Conservation (phyloP, 2,329 filamentous ascomycete genomes). For the Verticillium albo-atrum region DNA sequence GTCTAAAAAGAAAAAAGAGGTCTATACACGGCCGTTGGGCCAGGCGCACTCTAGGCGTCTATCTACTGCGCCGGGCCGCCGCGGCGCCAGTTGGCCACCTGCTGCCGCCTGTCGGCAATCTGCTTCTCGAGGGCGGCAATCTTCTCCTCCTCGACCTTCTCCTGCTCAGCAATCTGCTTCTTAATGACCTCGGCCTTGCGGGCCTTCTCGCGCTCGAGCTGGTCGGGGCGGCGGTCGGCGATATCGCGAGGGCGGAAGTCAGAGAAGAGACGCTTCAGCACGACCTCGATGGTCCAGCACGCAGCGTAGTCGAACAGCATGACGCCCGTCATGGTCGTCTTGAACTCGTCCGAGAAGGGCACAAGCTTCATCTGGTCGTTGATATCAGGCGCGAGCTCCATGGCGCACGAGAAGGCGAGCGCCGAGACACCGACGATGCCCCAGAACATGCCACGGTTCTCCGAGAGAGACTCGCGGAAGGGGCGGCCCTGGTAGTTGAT, state of each 20-base stretch:
- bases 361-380: slow-evolving; percentile 92
- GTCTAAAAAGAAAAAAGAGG: background rate
- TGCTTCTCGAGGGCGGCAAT: slow-evolving; percentile 57
- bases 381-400: slow-evolving; percentile 91
- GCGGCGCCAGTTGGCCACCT: slow-evolving; percentile 42
- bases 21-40: background rate
- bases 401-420: slow-evolving; percentile 90
- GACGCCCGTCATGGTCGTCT: slow-evolving; percentile 72
- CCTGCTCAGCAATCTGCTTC: slow-evolving; percentile 45
- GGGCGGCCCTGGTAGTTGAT: slow-evolving; percentile 99
- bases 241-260: slow-evolving; percentile 95
- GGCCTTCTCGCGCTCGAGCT: slow-evolving; percentile 70
- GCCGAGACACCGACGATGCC: slow-evolving; percentile 85
- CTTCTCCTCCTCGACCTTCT: slow-evolving; percentile 48
- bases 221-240: slow-evolving; percentile 78
- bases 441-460: slow-evolving; percentile 98
- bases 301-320: slow-evolving; percentile 87
- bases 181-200: slow-evolving; percentile 58
- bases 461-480: slow-evolving; percentile 91
- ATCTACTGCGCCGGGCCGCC: slow-evolving; percentile 11
- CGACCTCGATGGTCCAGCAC: slow-evolving; percentile 84
- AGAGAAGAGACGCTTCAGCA: slow-evolving; percentile 79
- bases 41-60: background rate
- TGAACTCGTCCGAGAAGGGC: slow-evolving; percentile 85
- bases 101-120: slow-evolving; percentile 44